phyloP scores from a whole-genome alignment of 805 yeast genomes.

The Jamesozyma lodderae region DNA sequence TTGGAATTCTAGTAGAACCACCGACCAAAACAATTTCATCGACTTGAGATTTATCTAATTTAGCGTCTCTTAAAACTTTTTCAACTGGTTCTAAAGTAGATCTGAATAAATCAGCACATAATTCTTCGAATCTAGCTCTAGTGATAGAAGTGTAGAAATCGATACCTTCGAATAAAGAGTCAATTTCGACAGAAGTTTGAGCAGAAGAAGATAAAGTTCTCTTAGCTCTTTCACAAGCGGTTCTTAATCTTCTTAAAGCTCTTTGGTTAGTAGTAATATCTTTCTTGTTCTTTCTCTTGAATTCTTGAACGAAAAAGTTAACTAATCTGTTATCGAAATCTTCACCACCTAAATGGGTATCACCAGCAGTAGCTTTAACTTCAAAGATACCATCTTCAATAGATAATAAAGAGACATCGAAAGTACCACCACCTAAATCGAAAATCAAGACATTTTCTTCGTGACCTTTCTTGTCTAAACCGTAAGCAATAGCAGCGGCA shows the following conservation, averaged over 20 bases:
- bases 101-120: constrained; percentile 93
- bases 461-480: constrained; percentile 57
- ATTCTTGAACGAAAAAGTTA: constrained; percentile 85
- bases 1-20: constrained; percentile 99
- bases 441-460: constrained; percentile 89
- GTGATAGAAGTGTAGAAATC: constrained; percentile 97
- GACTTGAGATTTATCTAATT: constrained; percentile 84
- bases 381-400: constrained; percentile 95
- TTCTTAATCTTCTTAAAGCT: constrained; percentile 96
- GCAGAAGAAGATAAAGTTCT: constrained; percentile 96
- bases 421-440: constrained; percentile 98
- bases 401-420: constrained; percentile 89
- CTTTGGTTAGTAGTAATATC: constrained; percentile 89
- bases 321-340: constrained; percentile 96
- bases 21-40: constrained; percentile 95
- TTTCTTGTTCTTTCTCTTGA: constrained; percentile 97
- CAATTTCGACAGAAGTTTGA: constrained; percentile 93
- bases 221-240: constrained; percentile 99
- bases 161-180: constrained; percentile 91
- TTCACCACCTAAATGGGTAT: constrained; percentile 95
- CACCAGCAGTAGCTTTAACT: constrained; percentile 82
- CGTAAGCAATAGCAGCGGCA: constrained; percentile 97
- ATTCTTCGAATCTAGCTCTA: constrained; percentile 98
- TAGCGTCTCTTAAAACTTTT: constrained; percentile 89
- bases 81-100: constrained; percentile 93